Conservation (phyloP, 2,329 filamentous ascomycete genomes). For the Xylariales sp. region DNA sequence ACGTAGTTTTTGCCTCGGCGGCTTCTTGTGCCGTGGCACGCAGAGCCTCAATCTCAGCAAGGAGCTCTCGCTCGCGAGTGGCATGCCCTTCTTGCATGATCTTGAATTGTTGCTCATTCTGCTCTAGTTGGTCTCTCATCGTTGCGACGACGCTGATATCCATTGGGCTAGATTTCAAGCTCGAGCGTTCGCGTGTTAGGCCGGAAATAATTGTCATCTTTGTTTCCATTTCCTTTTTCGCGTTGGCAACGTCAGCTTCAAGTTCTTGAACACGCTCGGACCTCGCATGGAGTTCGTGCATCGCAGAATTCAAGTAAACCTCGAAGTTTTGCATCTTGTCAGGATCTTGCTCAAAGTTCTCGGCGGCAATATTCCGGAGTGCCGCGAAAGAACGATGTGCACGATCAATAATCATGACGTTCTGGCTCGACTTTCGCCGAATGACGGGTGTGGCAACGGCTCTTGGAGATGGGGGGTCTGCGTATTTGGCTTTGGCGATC, state of each 20-base stretch:
- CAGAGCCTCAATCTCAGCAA: slow-evolving; percentile 76
- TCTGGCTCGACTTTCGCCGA: slow-evolving; percentile 92
- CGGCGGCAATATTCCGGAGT: slow-evolving; percentile 85
- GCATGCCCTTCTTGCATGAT: slow-evolving; percentile 78
- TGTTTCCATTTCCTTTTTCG: slow-evolving; percentile 95
- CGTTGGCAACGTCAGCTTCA: slow-evolving; percentile 82
- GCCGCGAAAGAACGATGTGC: slow-evolving; percentile 92
- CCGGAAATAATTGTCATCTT: slow-evolving; percentile 98
- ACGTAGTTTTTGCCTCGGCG: slow-evolving; percentile 36
- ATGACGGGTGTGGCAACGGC: slow-evolving; percentile 80
- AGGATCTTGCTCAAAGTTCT: slow-evolving; percentile 84
- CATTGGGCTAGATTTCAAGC: slow-evolving; percentile 83
- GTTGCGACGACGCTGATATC: slow-evolving; percentile 92
- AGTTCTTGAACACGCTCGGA: slow-evolving; percentile 92
- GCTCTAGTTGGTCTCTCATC: slow-evolving; percentile 87
- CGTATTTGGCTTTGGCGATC: slow-evolving; percentile 78
- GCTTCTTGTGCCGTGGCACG: slow-evolving; percentile 64
- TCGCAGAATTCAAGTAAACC: slow-evolving; percentile 87
- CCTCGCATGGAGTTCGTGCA: slow-evolving; percentile 88
- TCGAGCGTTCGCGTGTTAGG: slow-evolving; percentile 90
- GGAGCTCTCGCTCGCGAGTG: slow-evolving; percentile 79
- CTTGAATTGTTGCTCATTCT: slow-evolving; percentile 84
- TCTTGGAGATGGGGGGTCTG: slow-evolving; percentile 69
- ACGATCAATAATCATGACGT: slow-evolving; percentile 85
- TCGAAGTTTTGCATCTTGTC: slow-evolving; percentile 94